These are phyloP conservation scores for Exophiala bonariae DNA, from an alignment of 2,329 filamentous ascomycete species.

Conservation along the genomic window DNA sequence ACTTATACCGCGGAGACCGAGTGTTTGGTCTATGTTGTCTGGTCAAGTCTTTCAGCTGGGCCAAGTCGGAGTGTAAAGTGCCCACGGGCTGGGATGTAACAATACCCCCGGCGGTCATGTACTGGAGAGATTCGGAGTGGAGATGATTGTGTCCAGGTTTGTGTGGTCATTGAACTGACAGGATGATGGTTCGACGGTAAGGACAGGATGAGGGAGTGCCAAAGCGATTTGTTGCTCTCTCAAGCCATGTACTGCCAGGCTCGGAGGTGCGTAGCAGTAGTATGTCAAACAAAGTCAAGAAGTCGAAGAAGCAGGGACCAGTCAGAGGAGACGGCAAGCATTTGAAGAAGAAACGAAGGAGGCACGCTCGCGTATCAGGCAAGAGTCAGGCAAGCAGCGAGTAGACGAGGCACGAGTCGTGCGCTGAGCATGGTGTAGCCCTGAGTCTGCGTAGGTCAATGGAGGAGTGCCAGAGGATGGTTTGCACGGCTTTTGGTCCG, in stretches of 20 bases:
- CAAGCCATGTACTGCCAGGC: slow-evolving; percentile 10
- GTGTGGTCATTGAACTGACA: slow-evolving; percentile 3
- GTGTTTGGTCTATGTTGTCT: not conserved
- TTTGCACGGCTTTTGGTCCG: too few relatives aligned
- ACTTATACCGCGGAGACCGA: too few relatives aligned
- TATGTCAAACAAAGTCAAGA: slow-evolving; percentile 6
- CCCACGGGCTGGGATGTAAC: too few relatives aligned
- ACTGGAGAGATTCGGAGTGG: too few relatives aligned
- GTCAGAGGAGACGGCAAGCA: slow-evolving; percentile 14
- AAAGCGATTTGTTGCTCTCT: slow-evolving; percentile 13
- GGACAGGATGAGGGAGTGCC: slow-evolving; percentile 22
- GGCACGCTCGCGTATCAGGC: slow-evolving; percentile 10
- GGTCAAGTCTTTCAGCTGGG: slow-evolving; percentile 3
- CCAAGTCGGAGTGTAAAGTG: too few relatives aligned
- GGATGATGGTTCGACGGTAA: slow-evolving; percentile 18
- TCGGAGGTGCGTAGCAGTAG: too few relatives aligned
- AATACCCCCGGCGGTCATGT: too few relatives aligned
- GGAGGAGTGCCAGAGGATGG: too few relatives aligned
- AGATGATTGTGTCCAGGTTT: slow-evolving; percentile 4
- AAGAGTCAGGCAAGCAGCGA: slow-evolving; percentile 21
- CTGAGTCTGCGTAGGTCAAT: too few relatives aligned
- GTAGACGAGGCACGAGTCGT: slow-evolving; percentile 3
- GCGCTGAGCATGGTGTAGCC: too few relatives aligned
- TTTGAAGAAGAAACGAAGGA: slow-evolving; percentile 16
- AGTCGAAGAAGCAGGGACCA: slow-evolving; percentile 14